Base-by-base conservation (phyloP, 768 basidiomycete genomes). In the Fistulinella prunicolor region DNA sequence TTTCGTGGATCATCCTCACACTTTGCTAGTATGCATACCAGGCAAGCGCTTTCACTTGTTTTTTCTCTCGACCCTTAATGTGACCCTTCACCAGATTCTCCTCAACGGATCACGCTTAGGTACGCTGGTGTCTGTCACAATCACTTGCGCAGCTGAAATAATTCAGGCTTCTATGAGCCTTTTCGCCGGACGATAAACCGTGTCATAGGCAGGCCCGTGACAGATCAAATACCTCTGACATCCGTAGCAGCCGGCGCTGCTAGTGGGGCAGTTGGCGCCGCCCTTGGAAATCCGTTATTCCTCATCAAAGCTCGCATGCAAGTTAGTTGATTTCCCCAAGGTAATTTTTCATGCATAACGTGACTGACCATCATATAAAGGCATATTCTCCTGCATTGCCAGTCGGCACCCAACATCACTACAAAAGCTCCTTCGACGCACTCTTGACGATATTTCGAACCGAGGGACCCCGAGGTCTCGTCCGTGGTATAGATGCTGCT, bases 271-370 rank as follows among this genome's bases (percentile, higher is more conserved):
- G 81, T 97, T 26, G 96, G 96, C 63, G 88, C 88, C 0, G 75
- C 77, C 42, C 68, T 94, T 36, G 94, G 93, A 35, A 95, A 91
- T 65, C 94, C 94, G 0, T 70, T 96, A 12, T 99, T 96, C 70
- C 73, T 99, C 47, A 83, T 99, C 63, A 99, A 99, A 71, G 96
- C 96, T 6, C 82, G 96, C 38, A 97, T 99, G 88, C 96, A 99
- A 77, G 87, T 85, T 16, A 47, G 57, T 42, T 9, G 14, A 37
- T 12, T 38, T 20, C 8, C 1, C 19, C 16, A 13, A 1, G n/a
- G 30, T 9, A 6, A 9, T 3, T 17, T 35, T 42, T 26, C 35
- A 16, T n/a, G 20, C 42, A 3, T 19, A 3, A 39, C n/a, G 21
- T 32, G 37, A 29, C 29, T 50, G 36, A 54, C 38, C 19, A 22